A percentile compares a stretch with the other conserved stretches of the same genome.
These are phyloP conservation scores for Notholithocarpus densiflorus DNA, from an alignment of 306 rosid species.

Conservation along the genomic window DNA sequence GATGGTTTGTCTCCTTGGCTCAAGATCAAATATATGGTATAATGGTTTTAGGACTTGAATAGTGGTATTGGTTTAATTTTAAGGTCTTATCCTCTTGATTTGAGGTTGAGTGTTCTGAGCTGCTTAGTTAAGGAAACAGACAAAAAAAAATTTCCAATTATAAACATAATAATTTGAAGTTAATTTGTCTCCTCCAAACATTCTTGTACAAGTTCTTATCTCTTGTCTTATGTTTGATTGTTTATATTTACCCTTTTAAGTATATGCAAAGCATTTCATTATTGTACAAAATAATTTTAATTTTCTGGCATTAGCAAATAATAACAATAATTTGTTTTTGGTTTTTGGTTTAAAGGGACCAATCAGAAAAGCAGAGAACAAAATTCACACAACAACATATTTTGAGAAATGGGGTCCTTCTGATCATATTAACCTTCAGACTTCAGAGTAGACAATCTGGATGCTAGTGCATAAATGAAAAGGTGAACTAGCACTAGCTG, in stretches of 20 bases:
- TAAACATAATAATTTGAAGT: background rate
- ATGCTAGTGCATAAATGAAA: background rate
- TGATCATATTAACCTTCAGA: background rate
- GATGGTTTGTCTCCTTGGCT: no score
- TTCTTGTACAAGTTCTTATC: background rate
- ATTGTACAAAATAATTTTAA: no score
- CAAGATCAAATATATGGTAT: no score
- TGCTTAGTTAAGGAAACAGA: no score
- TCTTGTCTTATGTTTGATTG: background rate
- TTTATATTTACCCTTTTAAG: background rate
- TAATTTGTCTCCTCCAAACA: background rate
- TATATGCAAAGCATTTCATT: no score
- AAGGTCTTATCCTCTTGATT: no score
- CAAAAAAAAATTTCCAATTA: background rate
- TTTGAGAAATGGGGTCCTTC: background rate
- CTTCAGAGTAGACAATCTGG: background rate
- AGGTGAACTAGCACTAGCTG: background rate
- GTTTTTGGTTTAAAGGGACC: no score
- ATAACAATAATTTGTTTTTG: no score
- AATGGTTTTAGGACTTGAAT: no score
- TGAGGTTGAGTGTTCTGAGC: no score
- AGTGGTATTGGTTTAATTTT: no score
- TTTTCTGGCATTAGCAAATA: no score
- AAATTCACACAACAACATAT: background rate
- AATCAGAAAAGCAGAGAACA: background rate